These are phyloP conservation scores for Penicillium paneum DNA, from an alignment of 2,329 filamentous ascomycete genomes.

Conservation along the genomic window DNA sequence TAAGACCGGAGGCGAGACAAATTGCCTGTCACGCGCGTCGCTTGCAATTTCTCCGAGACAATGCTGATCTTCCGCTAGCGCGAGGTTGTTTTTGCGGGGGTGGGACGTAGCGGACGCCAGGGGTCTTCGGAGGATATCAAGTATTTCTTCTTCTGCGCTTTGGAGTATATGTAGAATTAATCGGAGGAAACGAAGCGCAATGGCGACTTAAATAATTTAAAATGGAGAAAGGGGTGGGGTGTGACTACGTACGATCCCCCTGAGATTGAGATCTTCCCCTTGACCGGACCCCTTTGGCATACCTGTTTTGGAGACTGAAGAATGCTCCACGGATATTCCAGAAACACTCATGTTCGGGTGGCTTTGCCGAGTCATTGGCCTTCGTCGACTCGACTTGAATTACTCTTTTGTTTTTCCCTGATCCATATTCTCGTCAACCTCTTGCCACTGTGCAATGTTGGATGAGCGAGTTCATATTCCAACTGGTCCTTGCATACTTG, in stretches of 20 bases:
- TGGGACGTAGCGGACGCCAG: background rate
- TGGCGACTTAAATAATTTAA: background rate
- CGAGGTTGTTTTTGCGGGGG: background rate
- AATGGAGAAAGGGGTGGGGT: background rate
- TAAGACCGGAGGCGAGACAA: background rate
- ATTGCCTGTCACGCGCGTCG: background rate
- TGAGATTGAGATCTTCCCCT: conserved; percentile 5
- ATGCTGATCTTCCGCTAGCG: background rate
- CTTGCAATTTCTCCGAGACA: background rate
- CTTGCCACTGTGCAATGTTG: conserved; percentile 25
- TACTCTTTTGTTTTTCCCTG: background rate
- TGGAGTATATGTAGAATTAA: background rate
- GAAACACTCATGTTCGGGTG: background rate
- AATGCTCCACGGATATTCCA: background rate
- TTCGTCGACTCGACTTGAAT: background rate
- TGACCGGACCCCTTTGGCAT: background rate
- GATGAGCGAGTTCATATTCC: conserved; percentile 26
- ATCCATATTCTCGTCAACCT: conserved; percentile 10
- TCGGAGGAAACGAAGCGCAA: background rate
- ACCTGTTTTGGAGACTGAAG: background rate
- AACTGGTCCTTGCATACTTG: conserved; percentile 26
- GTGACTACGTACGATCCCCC: background rate
- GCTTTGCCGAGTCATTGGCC: background rate
- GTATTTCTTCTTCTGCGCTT: background rate
- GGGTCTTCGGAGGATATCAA: background rate